These are phyloP conservation scores for Aspergillus sp. DNA, from an alignment of 2,329 filamentous ascomycete species.

Conservation along the genomic window DNA sequence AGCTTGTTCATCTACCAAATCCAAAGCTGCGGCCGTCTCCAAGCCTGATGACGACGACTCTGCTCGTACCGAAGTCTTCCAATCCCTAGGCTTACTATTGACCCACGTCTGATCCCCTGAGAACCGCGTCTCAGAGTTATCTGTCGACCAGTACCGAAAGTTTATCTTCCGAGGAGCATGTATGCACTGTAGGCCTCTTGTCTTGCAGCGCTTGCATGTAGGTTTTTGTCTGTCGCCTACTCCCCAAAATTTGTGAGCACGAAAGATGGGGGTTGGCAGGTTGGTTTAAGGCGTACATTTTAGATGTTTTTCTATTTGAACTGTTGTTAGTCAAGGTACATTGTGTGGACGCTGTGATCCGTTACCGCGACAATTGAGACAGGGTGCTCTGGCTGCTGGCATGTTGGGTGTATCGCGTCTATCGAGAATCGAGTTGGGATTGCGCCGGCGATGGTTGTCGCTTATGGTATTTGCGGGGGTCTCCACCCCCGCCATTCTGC, in stretches of 20 bases:
- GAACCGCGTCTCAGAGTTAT: slow-evolving; percentile 8
- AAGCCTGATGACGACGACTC: no score
- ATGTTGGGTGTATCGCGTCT: no score
- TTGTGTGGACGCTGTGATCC: not conserved
- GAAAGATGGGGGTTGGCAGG: not conserved
- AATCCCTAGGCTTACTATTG: slow-evolving; percentile 14
- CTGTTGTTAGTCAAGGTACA: not conserved
- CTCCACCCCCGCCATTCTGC: no score
- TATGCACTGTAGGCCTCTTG: slow-evolving; percentile 8
- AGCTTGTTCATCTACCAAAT: not conserved
- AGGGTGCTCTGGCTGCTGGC: slow-evolving; percentile 1
- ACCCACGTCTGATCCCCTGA: slow-evolving; percentile 14
- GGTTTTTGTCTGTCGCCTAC: slow-evolving; percentile 11
- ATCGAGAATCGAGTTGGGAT: no score
- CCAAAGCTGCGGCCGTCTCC: not conserved
- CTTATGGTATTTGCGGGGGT: no score
- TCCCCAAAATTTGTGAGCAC: not conserved
- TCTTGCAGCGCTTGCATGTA: slow-evolving; percentile 11
- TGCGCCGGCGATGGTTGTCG: no score
- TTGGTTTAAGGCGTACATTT: not conserved
- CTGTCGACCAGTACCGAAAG: slow-evolving; percentile 14
- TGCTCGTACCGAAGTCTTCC: slow-evolving; percentile 4
- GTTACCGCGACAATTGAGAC: slow-evolving; percentile 8
- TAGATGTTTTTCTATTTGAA: not conserved
- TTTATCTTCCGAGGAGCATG: slow-evolving; percentile 7